phyloP scores from a whole-genome alignment of 257 asterid genomes.

The Voacanga thouarsii region DNA sequence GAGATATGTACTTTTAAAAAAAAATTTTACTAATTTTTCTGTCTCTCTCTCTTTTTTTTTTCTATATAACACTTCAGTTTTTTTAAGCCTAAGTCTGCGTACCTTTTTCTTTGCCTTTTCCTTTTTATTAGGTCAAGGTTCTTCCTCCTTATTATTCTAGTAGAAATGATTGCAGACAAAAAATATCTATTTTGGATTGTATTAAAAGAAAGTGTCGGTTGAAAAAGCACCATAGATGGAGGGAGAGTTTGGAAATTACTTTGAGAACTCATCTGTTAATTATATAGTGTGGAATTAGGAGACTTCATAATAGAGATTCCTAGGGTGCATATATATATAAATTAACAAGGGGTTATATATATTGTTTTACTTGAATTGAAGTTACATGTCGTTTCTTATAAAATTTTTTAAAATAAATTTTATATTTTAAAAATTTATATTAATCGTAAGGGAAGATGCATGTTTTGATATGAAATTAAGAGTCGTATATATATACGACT shows the following conservation, averaged over 20 bases:
- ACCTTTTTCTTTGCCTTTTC: not conserved
- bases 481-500: too few relatives aligned
- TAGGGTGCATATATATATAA: not conserved
- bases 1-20: not conserved
- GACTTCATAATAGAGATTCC: conserved; percentile 5
- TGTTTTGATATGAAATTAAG: too few relatives aligned
- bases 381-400: too few relatives aligned
- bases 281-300: not conserved
- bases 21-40: conserved; percentile 11
- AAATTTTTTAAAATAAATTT: too few relatives aligned
- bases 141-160: conserved; percentile 6
- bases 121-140: not conserved
- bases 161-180: conserved; percentile 7
- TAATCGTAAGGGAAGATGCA: too few relatives aligned
- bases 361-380: too few relatives aligned
- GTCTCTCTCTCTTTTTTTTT: conserved; percentile 5
- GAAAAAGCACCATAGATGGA: not conserved
- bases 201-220: conserved; percentile 14
- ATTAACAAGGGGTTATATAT: not conserved
- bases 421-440: too few relatives aligned
- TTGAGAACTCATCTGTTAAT: not conserved
- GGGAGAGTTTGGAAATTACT: not conserved
- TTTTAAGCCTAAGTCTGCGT: not conserved
- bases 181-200: not conserved
- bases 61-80: not conserved